Evolutionary conservation across 371 early-diverging fungal genomes (phyloP), one percentile per base, ranked within the genome.

Genomic region (Capillidium heterosporum): DNA sequence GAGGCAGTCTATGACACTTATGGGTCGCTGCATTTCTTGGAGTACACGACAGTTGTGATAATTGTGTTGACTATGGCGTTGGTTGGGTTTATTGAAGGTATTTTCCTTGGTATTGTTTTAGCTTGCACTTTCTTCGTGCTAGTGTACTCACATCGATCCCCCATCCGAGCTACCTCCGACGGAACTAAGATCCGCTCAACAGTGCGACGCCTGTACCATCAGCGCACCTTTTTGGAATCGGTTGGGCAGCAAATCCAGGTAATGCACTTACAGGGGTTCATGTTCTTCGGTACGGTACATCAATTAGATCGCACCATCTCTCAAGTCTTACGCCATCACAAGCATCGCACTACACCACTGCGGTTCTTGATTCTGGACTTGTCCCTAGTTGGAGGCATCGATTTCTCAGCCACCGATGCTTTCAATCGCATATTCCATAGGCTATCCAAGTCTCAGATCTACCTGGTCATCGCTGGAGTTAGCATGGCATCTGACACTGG

Each of bases 111-210:
- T 15, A 84, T 96, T 31, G 65, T 94, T 0, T 67, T 92, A 63
- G 92, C 95, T 1, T 93, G 91, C 61, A 67, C 94, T 26, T 91
- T 96, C 67, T 95, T 95, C 67, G 87, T 93, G 2, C 77, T 91
- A 0, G 77, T 85, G 56, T 89, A 91, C 70, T 75, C 87, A 2
- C 77, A 81, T 39, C 71, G 80, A 46, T 75, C 79, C 40, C 81
- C 90, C 28, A 80, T 95, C 55, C 78, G 92, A 21, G 78, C 78
- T 29, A 77, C 75, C 0, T 85, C 80, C 61, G 81, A 84, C 0
- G 93, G 91, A 2, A 68, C 78, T 26, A 73, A 78, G n/a, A 73
- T 87, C 51, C 78, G 87, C 44, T 85, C 88, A 21, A 89, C 89
- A 0, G 92, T 96, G 4, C 81, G 92, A 31, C 75, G 96, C 8